Conservation (phyloP, 148 eudicot species). For the Gaultheria prostrata region DNA sequence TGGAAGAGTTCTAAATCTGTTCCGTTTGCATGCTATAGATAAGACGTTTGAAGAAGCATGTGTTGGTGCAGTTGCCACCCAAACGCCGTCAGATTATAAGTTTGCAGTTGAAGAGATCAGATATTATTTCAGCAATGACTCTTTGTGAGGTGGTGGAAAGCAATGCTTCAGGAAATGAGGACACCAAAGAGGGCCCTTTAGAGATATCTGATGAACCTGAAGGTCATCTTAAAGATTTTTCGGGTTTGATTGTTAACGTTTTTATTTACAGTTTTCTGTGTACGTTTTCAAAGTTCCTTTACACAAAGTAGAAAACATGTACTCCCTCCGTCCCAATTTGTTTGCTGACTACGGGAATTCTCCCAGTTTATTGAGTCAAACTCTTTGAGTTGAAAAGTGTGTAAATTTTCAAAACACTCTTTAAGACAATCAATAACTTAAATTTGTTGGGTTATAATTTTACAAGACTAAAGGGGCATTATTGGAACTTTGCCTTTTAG, state of each 20-base stretch:
- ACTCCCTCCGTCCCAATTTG: too few species aligned
- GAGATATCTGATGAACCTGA: slow-evolving; percentile 36
- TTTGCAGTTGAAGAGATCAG: slow-evolving; percentile 62
- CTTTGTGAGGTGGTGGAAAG: slow-evolving; percentile 29
- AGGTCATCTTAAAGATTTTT: slow-evolving; percentile 33
- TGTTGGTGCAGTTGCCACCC: slow-evolving; percentile 84
- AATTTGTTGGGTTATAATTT: too few species aligned
- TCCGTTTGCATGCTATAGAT: slow-evolving; percentile 47
- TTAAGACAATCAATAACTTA: too few species aligned
- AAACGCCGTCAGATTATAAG: slow-evolving; percentile 84
- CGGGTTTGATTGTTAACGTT: not conserved
- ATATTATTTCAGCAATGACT: slow-evolving; percentile 55
- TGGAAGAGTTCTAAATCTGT: slow-evolving; percentile 9
- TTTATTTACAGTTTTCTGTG: not conserved
- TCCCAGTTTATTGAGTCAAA: too few species aligned
- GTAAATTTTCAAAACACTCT: too few species aligned
- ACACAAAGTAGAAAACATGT: not conserved
- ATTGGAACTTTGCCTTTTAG: too few species aligned
- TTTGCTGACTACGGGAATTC: too few species aligned
- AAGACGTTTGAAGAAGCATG: slow-evolving; percentile 90
- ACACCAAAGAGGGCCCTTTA: slow-evolving; percentile 32
- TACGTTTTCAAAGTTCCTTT: not conserved
- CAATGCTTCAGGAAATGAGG: slow-evolving; percentile 28
- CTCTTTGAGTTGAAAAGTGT: too few species aligned
- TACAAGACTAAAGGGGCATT: too few species aligned